Evolutionary conservation across 352 stramenopile genomes (phyloP), one percentile per base, ranked within the genome.

Genomic region (Blastocystis hominis): DNA sequence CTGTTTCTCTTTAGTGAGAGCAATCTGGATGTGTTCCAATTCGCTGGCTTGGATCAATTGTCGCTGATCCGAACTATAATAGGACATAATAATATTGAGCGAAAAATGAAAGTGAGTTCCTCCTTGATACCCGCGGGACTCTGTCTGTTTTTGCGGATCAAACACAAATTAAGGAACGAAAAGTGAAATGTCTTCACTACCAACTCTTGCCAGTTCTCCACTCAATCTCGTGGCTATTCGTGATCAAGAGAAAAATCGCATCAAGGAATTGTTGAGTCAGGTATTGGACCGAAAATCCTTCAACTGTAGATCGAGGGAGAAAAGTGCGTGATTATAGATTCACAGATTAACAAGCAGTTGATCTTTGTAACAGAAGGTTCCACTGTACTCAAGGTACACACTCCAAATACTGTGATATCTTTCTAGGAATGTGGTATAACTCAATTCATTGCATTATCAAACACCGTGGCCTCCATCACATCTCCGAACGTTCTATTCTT

Each of bases 231-330:
- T 84, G n/a, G 56, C 72, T 0, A 64, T 84, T 50, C 50, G 72
- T 6, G 72, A 84, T 46, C 13, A 84, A 40, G 72, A 84, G 50
- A 63, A 84, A 42, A 84, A 84, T 47, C 34, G 13, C 13, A 50
- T 84, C 36, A 47, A 66, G 54, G 47, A 84, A 64, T 68, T 69
- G 24, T 46, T 84, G 10, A 84, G n/a, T 15, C 20, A 84, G 42
- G 72, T 84, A 17, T 20, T 36, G n/a, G 2, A 46, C 10, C 20
- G 40, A 15, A 40, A 54, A n/a, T 42, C 44, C 20, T 7, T 84
- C 4, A 84, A 38, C 13, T 47, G n/a, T 68, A 84, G 72, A 84
- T 84, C 30, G 72, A 84, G 15, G 72, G 72, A n/a, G 72, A 84
- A 1, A 84, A 84, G 55, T 84, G 72, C 44, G 13, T 84, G 5